These are phyloP conservation scores for Trichoderma sp. DNA, from an alignment of 2,329 filamentous ascomycete species.

Conservation along the genomic window DNA sequence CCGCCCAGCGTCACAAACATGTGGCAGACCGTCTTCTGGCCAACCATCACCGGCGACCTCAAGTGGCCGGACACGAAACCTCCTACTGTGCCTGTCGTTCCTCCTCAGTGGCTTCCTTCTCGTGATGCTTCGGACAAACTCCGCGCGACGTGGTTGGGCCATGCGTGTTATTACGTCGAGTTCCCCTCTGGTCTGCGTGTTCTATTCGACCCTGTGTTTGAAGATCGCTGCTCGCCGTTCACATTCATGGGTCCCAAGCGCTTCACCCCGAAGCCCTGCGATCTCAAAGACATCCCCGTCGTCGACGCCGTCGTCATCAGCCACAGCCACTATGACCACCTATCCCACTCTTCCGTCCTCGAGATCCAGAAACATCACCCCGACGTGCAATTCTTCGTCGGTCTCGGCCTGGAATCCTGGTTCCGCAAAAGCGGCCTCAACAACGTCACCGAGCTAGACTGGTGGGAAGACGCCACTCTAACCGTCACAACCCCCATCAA, in stretches of 20 bases:
- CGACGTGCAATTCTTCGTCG: slow-evolving; percentile 82
- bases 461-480: slow-evolving; percentile 87
- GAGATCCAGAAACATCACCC: slow-evolving; percentile 71
- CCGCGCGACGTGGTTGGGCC: slow-evolving; percentile 90
- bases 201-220: slow-evolving; percentile 91
- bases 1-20: slow-evolving; percentile 27
- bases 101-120: slow-evolving; percentile 63
- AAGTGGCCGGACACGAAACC: slow-evolving; percentile 59
- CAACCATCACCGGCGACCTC: slow-evolving; percentile 41
- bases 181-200: slow-evolving; percentile 83
- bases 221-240: slow-evolving; percentile 79
- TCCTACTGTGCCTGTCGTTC: slow-evolving; percentile 64
- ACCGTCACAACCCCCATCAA: slow-evolving; percentile 46
- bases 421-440: slow-evolving; percentile 68
- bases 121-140: slow-evolving; percentile 58
- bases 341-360: slow-evolving; percentile 72
- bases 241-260: slow-evolving; percentile 69
- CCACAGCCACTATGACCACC: slow-evolving; percentile 91
- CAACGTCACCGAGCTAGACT: slow-evolving; percentile 86
- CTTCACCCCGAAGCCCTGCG: slow-evolving; percentile 74
- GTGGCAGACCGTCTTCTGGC: slow-evolving; percentile 38
- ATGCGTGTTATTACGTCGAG: slow-evolving; percentile 91
- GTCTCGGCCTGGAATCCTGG: slow-evolving; percentile 79
- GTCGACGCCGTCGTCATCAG: slow-evolving; percentile 79
- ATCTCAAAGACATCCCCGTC: slow-evolving; percentile 72